These are phyloP conservation scores for Pinus tabuliformis DNA, from an alignment of 75 land plant genomes.

Conservation along the genomic window DNA sequence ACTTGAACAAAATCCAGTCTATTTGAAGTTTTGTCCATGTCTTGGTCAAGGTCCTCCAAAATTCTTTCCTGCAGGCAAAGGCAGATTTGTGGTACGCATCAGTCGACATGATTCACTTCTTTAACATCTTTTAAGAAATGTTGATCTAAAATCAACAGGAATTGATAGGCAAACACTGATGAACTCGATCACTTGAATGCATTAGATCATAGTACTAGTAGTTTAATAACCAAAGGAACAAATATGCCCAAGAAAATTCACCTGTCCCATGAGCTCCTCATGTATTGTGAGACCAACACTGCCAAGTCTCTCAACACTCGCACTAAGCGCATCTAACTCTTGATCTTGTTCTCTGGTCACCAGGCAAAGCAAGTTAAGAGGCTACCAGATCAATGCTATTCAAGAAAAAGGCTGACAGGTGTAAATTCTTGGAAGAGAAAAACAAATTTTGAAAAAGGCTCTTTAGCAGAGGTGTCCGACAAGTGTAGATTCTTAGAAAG, in stretches of 20 bases:
- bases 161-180: not conserved
- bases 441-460: not conserved
- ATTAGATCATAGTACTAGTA: not conserved
- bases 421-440: not conserved
- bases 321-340: slow-evolving; percentile 91
- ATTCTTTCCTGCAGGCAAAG: slow-evolving; percentile 59
- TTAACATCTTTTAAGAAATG: not conserved
- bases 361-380: not conserved
- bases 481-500: not conserved
- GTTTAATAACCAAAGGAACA: not conserved
- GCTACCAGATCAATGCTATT: not conserved
- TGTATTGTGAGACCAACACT: slow-evolving; percentile 93
- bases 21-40: slow-evolving; percentile 89
- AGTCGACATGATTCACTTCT: not conserved
- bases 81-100: not conserved
- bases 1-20: slow-evolving; percentile 98
- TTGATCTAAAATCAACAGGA: not conserved
- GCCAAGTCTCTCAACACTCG: slow-evolving; percentile 88
- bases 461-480: not conserved
- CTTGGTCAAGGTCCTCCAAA: slow-evolving; percentile 69
- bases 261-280: slow-evolving; percentile 89
- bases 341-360: slow-evolving; percentile 83
- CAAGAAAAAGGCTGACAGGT: not conserved
- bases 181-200: not conserved
- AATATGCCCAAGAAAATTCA: slow-evolving; percentile 9